phyloP scores from a whole-genome alignment of 164 flowering plant species.

The Hamamelis virginiana region DNA sequence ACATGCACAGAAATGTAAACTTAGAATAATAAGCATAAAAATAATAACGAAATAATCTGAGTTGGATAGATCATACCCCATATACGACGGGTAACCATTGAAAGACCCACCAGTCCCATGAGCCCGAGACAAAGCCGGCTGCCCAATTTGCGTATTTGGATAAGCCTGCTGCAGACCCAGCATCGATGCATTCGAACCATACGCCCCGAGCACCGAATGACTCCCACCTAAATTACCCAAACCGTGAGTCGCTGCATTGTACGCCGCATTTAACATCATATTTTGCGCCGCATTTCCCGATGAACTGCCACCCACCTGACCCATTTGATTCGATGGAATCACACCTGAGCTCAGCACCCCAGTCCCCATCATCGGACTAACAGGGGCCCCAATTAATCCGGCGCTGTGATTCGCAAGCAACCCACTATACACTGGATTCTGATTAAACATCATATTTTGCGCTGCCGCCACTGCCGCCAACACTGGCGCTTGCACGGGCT shows the following conservation, averaged over 20 bases:
- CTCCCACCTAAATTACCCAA: conserved; percentile 20
- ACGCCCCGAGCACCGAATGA: conserved; percentile 26
- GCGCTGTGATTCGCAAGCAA: conserved; percentile 19
- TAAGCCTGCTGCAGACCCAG: conserved; percentile 29
- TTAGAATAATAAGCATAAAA: background rate
- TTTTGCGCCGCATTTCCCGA: background rate
- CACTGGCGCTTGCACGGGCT: conserved; percentile 19
- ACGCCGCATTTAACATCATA: too few relatives aligned
- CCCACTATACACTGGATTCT: conserved; percentile 30
- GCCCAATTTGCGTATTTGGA: conserved; percentile 27
- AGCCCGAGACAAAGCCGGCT: conserved; percentile 15
- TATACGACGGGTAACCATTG: conserved; percentile 30
- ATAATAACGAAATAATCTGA: background rate
- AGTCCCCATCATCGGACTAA: conserved; percentile 26
- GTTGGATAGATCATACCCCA: conserved; percentile 32
- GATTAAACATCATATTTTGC: conserved; percentile 28
- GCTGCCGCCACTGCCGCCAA: conserved; percentile 36
- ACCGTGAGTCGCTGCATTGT: conserved; percentile 8
- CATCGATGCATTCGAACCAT: conserved; percentile 15
- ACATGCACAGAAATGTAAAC: background rate
- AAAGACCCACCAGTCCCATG: conserved; percentile 25
- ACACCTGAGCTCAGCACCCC: conserved; percentile 21
- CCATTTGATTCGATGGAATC: conserved; percentile 17
- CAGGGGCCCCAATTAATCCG: conserved; percentile 3
- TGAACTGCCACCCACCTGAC: conserved; percentile 2